phyloP scores from a whole-genome alignment of 2,329 filamentous ascomycete genomes.

The Ophiostoma perfectum region DNA sequence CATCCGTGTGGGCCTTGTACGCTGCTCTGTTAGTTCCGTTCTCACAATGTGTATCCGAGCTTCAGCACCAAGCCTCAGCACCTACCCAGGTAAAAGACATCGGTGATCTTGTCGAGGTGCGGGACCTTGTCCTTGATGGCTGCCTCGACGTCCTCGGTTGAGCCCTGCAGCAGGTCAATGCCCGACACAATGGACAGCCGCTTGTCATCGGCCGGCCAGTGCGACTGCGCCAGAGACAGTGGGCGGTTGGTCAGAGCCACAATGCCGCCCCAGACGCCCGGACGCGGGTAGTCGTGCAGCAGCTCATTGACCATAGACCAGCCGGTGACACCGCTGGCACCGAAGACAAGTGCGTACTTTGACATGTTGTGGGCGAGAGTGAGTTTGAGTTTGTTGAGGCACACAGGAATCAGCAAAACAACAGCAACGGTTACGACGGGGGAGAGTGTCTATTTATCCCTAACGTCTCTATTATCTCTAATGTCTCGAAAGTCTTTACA shows the following conservation, averaged over 20 bases:
- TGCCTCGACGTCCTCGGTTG: conserved; percentile 32
- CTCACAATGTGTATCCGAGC: conserved; percentile 23
- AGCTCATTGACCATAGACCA: conserved; percentile 47
- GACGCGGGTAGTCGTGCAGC: conserved; percentile 41
- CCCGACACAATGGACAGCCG: conserved; percentile 34
- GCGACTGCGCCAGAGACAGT: conserved; percentile 29
- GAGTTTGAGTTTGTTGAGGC: not conserved
- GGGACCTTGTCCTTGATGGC: conserved; percentile 36
- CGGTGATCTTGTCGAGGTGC: conserved; percentile 41
- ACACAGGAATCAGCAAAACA: not conserved
- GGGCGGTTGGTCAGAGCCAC: conserved; percentile 46
- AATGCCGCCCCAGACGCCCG: conserved; percentile 40
- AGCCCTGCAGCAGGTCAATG: conserved; percentile 34
- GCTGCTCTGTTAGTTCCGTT: not conserved
- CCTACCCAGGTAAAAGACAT: conserved; percentile 35
- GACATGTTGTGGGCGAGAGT: not conserved
- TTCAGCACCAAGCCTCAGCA: conserved; percentile 30
- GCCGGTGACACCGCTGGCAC: conserved; percentile 43
- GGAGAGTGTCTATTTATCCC: too few species aligned
- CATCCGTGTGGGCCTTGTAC: not conserved
- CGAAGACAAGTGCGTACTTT: conserved; percentile 4
- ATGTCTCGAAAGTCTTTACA: too few species aligned
- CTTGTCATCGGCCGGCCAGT: conserved; percentile 32
- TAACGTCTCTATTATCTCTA: too few species aligned
- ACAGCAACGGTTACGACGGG: too few species aligned